Conservation (phyloP, 306 rosid species). For the Sindora glabra region DNA sequence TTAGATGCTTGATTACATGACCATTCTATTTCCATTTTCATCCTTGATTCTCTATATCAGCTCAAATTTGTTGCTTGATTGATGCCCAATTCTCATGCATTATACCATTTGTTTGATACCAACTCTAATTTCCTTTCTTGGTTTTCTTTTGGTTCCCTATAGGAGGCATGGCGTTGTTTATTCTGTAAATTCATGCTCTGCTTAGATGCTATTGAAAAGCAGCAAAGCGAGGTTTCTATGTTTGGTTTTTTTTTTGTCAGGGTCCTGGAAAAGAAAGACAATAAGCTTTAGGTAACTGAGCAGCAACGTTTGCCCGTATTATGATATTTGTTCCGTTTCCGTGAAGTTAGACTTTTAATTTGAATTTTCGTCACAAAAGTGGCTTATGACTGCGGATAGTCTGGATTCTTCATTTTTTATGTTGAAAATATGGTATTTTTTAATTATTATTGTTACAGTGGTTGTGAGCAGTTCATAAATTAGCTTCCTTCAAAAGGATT, state of each 20-base stretch:
- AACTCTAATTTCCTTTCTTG: slow-evolving; percentile 6
- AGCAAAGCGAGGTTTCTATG: slow-evolving; percentile 16
- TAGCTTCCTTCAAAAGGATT: slow-evolving; percentile 1
- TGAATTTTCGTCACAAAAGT: not conserved
- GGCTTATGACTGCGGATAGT: not conserved
- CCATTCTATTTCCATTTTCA: slow-evolving; percentile 25
- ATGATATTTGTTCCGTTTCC: not conserved
- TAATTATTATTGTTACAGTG: slow-evolving; percentile 29
- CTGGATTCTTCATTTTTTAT: not conserved
- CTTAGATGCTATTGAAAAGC: slow-evolving; percentile 2
- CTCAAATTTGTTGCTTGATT: slow-evolving; percentile 3
- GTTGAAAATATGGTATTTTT: not conserved
- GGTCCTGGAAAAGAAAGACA: slow-evolving; percentile 11
- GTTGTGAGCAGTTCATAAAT: slow-evolving; percentile 4
- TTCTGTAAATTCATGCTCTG: slow-evolving; percentile 7
- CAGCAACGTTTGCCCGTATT: not conserved
- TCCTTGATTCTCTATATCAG: slow-evolving; percentile 12
- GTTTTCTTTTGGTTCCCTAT: not conserved
- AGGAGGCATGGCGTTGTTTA: not conserved
- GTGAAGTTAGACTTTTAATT: not conserved
- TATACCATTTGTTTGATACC: slow-evolving; percentile 20
- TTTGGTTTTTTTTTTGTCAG: slow-evolving; percentile 15
- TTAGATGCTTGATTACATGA: slow-evolving; percentile 12
- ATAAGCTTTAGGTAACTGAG: slow-evolving; percentile 3
- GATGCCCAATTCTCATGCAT: slow-evolving; percentile 17